phyloP scores from a whole-genome alignment of 225 moss, liverwort and hornwort genomes.

The Bryoerythrophyllum caledonicum region DNA sequence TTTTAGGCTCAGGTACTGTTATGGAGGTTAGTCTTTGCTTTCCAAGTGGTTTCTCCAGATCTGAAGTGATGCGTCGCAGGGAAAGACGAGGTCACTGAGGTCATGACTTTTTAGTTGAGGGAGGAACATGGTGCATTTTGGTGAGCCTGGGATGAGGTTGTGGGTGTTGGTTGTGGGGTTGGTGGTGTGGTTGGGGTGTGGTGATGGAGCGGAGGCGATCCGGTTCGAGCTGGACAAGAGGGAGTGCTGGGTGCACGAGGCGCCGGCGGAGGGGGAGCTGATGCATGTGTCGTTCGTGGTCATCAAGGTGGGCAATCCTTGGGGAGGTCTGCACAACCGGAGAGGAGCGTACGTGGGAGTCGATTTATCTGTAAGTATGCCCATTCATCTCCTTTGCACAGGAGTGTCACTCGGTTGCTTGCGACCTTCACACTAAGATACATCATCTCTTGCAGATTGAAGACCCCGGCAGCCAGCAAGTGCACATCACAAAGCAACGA shows the following conservation, averaged over 20 bases:
- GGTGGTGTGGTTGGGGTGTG: constrained; percentile 1
- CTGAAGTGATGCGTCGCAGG: constrained; percentile 30
- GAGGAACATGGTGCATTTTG: not conserved
- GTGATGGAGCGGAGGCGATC: constrained; percentile 23
- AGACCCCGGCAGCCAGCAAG: constrained; percentile 32
- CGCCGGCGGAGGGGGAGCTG: constrained; percentile 30
- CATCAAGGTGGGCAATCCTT: constrained; percentile 32
- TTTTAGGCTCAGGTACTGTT: no score
- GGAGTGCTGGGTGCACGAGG: constrained; percentile 57
- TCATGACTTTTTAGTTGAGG: constrained; percentile 12
- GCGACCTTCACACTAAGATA: no score
- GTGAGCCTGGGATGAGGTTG: not conserved
- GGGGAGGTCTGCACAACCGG: constrained; percentile 29
- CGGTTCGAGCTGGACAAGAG: constrained; percentile 37
- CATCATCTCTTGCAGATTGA: constrained; percentile 23
- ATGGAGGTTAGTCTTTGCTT: no score
- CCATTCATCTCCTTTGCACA: no score
- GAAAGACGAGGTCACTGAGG: constrained; percentile 16
- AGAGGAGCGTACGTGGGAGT: constrained; percentile 28
- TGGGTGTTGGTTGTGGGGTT: constrained; percentile 14
- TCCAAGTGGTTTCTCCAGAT: constrained; percentile 31
- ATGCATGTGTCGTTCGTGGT: constrained; percentile 48
- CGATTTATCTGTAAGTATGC: constrained; percentile 38
- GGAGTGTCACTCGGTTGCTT: no score
- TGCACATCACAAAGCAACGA: constrained; percentile 31